phyloP scores from a whole-genome alignment of 1,284 basidiomycete genomes.

The Marasmius fiardii region DNA sequence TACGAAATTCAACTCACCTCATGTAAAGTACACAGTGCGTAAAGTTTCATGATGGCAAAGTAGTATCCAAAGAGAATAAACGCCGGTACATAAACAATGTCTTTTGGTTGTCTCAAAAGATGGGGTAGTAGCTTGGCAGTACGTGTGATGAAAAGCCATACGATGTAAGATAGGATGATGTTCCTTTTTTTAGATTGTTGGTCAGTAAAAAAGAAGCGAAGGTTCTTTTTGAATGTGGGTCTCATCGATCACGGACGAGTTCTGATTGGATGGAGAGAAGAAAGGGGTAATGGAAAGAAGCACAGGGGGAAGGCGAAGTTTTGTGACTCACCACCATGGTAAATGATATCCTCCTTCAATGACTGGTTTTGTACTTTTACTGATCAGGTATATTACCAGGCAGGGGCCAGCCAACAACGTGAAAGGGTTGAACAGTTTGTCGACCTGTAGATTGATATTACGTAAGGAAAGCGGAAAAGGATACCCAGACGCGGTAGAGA shows the following conservation, averaged over 20 bases:
- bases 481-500: not conserved
- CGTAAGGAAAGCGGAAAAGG: no score
- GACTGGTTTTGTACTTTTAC: constrained; percentile 71
- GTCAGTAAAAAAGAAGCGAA: no score
- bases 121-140: constrained; percentile 88
- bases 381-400: constrained; percentile 73
- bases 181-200: no score
- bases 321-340: constrained; percentile 74
- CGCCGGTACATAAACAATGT: constrained; percentile 88
- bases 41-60: constrained; percentile 86
- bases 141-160: constrained; percentile 81
- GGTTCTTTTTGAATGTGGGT: no score
- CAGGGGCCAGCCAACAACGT: constrained; percentile 82
- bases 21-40: constrained; percentile 79
- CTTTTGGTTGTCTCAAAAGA: constrained; percentile 80
- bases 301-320: not conserved
- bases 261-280: not conserved
- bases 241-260: not conserved
- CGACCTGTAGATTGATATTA: constrained; percentile 45
- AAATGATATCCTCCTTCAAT: constrained; percentile 81
- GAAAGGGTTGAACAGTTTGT: constrained; percentile 90
- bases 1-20: constrained; percentile 49
- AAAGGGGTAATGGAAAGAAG: constrained; percentile 7
- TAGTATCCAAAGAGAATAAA: constrained; percentile 90
- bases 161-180: constrained; percentile 69